Conservation (phyloP, 2,329 filamentous ascomycete species). For the Alternaria gansuensis region DNA sequence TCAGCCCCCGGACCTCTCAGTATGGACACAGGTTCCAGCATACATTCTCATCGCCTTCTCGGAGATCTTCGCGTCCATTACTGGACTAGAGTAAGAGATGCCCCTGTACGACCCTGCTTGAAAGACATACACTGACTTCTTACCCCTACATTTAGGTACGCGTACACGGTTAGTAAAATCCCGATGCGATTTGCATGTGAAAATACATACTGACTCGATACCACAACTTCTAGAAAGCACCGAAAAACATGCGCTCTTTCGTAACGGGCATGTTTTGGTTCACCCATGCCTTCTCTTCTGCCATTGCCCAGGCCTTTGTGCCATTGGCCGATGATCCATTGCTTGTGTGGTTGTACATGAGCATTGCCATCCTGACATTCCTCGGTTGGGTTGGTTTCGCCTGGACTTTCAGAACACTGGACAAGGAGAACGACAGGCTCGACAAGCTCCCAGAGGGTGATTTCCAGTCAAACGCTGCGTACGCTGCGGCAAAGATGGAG, state of each 20-base stretch:
- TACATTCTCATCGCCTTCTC: constrained; percentile 64
- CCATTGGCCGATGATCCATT: constrained; percentile 34
- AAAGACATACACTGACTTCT: background rate
- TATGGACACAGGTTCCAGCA: constrained; percentile 61
- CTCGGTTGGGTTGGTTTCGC: constrained; percentile 43
- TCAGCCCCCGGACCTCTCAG: constrained; percentile 56
- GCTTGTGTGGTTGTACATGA: constrained; percentile 40
- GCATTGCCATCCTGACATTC: constrained; percentile 45
- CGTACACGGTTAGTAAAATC: constrained; percentile 61
- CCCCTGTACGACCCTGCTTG: background rate
- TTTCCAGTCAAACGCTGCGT: constrained; percentile 30
- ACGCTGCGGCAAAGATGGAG: constrained; percentile 23
- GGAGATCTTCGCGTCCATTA: constrained; percentile 71
- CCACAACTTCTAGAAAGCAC: constrained; percentile 61
- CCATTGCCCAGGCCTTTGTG: constrained; percentile 34
- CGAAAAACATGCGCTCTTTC: constrained; percentile 65
- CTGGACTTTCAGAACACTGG: constrained; percentile 41
- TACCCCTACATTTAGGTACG: constrained; percentile 62
- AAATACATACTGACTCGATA: too few relatives aligned
- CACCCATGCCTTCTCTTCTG: constrained; percentile 43
- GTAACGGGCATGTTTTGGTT: constrained; percentile 46
- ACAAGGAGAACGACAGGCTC: constrained; percentile 43
- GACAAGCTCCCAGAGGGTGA: constrained; percentile 44
- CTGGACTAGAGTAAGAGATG: constrained; percentile 57
- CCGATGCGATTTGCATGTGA: too few relatives aligned